A percentile compares a stretch with the other conserved stretches of the same genome.
phyloP scores from a whole-genome alignment of 805 yeast species.

The Suhomyces xylopsoci region DNA sequence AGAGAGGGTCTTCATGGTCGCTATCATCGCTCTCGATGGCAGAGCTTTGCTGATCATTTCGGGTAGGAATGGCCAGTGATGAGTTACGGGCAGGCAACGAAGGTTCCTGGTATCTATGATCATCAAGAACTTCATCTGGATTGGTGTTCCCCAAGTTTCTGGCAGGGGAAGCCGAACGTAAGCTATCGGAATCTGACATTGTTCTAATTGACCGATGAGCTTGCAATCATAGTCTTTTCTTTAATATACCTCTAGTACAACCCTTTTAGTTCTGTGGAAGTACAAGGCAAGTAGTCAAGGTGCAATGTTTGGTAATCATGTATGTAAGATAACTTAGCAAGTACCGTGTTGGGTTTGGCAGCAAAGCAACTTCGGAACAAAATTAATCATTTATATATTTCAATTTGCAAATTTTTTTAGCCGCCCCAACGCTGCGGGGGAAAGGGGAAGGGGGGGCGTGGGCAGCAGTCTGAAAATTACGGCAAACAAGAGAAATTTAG shows the following conservation, averaged over 20 bases:
- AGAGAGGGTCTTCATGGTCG: background rate
- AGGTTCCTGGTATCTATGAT: slow-evolving; percentile 38
- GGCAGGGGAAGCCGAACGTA: slow-evolving; percentile 25
- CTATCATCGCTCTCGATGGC: slow-evolving; percentile 9
- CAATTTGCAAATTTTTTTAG: background rate
- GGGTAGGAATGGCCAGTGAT: slow-evolving; percentile 10
- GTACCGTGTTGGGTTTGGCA: background rate
- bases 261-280: slow-evolving; percentile 1
- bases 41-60: slow-evolving; percentile 9
- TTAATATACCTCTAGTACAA: background rate
- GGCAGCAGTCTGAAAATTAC: background rate
- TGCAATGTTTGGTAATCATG: slow-evolving; percentile 5
- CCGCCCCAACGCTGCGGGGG: background rate
- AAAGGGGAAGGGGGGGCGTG: background rate
- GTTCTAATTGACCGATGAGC: background rate
- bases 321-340: slow-evolving; percentile 1
- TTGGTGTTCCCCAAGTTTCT: slow-evolving; percentile 19
- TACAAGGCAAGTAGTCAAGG: background rate
- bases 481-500: background rate
- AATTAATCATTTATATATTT: background rate
- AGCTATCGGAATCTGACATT: slow-evolving; percentile 43
- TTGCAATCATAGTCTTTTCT: slow-evolving; percentile 6
- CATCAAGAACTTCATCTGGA: slow-evolving; percentile 36
- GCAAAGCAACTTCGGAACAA: background rate
- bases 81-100: slow-evolving; percentile 25